A percentile compares a stretch with the other conserved stretches of the same genome.
These are phyloP conservation scores for Penicillium bialowiezense DNA, from an alignment of 495 filamentous ascomycete species.

Conservation along the genomic window DNA sequence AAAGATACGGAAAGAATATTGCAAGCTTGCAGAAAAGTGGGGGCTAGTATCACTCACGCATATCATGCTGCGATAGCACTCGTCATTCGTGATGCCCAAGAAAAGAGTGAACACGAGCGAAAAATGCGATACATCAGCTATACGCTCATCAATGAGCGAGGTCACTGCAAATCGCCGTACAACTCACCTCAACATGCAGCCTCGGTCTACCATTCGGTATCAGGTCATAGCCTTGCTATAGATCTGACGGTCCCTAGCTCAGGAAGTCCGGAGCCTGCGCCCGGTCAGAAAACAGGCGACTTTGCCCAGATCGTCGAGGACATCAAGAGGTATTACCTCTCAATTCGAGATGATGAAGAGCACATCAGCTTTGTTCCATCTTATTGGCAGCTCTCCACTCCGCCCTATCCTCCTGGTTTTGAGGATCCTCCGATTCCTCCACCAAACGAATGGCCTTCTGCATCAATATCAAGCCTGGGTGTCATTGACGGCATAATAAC, in stretches of 20 bases:
- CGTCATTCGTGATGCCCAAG: constrained; percentile 18
- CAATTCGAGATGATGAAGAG: constrained; percentile 21
- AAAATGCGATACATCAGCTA: constrained; percentile 25
- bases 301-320: constrained; percentile 8
- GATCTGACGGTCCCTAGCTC: constrained; percentile 18
- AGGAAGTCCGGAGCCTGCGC: not conserved
- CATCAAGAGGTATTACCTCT: constrained; percentile 26
- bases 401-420: constrained; percentile 15
- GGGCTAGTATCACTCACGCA: constrained; percentile 22
- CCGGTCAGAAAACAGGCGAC: not conserved
- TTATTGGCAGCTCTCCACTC: constrained; percentile 25
- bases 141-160: constrained; percentile 23
- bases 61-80: constrained; percentile 28
- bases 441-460: constrained; percentile 26
- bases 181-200: constrained; percentile 16
- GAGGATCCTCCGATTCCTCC: constrained; percentile 22
- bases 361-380: constrained; percentile 22
- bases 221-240: constrained; percentile 18
- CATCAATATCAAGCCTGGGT: constrained; percentile 15
- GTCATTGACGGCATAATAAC: constrained; percentile 25
- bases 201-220: constrained; percentile 27
- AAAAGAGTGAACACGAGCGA: constrained; percentile 1
- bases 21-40: constrained; percentile 9
- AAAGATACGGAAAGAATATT: constrained; percentile 13
- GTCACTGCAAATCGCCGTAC: constrained; percentile 19